phyloP scores from a whole-genome alignment of 352 stramenopile genomes.

The Phytopythium mirpurense region DNA sequence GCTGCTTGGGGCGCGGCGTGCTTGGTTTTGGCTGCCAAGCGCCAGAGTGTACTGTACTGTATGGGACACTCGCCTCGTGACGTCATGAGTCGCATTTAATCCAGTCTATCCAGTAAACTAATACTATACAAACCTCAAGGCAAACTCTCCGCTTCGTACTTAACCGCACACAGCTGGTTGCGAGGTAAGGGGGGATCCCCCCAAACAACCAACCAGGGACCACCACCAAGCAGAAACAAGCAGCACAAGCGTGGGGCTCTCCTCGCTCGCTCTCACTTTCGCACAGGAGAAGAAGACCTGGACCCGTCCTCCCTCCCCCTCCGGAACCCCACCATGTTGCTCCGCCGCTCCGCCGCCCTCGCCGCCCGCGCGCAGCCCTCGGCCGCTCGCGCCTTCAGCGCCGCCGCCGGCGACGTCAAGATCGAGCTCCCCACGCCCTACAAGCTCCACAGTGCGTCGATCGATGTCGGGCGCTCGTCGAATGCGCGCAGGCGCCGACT shows the following conservation, averaged over 20 bases:
- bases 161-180: neutral
- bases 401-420: slow-evolving; percentile 50
- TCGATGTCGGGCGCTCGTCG: too few relatives aligned
- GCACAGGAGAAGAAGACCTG: slow-evolving; percentile 16
- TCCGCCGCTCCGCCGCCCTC: slow-evolving; percentile 49
- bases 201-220: neutral
- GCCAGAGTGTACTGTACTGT: too few relatives aligned
- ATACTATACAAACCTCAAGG: neutral
- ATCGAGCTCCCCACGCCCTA: slow-evolving; percentile 69
- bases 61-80: slow-evolving; percentile 12
- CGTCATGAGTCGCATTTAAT: slow-evolving; percentile 28
- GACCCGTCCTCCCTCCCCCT: neutral
- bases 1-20: neutral
- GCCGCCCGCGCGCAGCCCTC: slow-evolving; percentile 24
- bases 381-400: slow-evolving; percentile 56
- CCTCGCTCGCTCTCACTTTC: neutral
- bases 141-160: neutral
- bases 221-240: slow-evolving; percentile 5
- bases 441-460: slow-evolving; percentile 74
- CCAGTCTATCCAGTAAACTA: neutral
- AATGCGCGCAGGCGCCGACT: neutral
- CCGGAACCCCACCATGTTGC: slow-evolving; percentile 30
- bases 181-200: neutral
- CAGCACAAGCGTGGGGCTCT: slow-evolving; percentile 1
- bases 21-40: neutral